Percentiles rank a stretch among this genome's conserved stretches.
Evolutionary conservation across 352 stramenopile species (phyloP).

Genomic region (Blastocystis sp.): DNA sequence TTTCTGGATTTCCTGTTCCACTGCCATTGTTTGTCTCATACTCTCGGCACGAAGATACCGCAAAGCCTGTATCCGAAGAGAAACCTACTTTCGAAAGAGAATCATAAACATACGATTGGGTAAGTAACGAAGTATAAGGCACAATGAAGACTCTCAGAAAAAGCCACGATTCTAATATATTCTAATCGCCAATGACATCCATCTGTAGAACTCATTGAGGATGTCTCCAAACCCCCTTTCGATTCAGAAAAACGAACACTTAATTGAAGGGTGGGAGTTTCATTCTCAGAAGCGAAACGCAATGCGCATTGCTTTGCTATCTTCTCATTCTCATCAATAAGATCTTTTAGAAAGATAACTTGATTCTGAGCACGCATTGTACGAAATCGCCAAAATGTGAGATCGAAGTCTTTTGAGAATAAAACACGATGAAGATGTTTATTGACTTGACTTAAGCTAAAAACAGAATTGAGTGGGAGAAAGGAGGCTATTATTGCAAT

Average conservation of each 20-base stretch:
- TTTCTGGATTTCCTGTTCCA: neutral
- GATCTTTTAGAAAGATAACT: neutral
- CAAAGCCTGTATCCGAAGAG: slow-evolving; percentile 7
- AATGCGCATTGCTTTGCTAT: neutral
- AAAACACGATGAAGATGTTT: slow-evolving; percentile 44
- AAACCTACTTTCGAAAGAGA: neutral
- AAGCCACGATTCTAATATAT: slow-evolving; percentile 18
- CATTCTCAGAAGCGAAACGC: neutral
- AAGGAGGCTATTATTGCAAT: slow-evolving; percentile 26
- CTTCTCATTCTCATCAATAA: neutral
- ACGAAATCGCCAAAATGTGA: slow-evolving; percentile 4
- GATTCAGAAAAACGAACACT: neutral
- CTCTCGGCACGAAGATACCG: neutral
- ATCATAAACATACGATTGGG: neutral
- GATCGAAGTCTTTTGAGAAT: slow-evolving; percentile 33
- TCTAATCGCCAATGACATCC: slow-evolving; percentile 22
- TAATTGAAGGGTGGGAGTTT: neutral
- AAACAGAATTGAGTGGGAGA: neutral
- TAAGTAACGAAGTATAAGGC: neutral
- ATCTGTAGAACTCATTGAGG: neutral
- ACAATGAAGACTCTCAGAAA: neutral
- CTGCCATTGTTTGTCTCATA: neutral
- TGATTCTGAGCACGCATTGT: neutral
- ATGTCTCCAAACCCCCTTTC: neutral
- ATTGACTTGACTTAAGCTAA: neutral